Percentiles rank a stretch among this genome's conserved stretches.
phyloP scores from a whole-genome alignment of 768 basidiomycete species.

The Baorangia bicolor region DNA sequence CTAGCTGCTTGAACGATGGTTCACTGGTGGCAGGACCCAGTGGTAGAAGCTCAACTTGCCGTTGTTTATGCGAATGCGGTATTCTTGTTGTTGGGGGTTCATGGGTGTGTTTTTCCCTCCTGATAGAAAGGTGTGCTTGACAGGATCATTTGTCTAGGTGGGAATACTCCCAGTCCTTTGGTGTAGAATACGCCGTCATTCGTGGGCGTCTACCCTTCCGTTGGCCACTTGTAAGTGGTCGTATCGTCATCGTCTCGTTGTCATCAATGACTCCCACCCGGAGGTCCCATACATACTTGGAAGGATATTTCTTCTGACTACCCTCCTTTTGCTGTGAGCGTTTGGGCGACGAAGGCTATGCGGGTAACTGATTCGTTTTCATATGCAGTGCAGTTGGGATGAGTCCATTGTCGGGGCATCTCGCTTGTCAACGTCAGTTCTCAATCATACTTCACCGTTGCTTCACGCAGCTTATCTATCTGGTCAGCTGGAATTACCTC shows the following conservation, averaged over 20 bases:
- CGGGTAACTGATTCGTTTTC: neutral
- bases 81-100: constrained; percentile 18
- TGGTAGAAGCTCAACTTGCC: neutral
- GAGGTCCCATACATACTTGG: constrained; percentile 29
- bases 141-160: constrained; percentile 13
- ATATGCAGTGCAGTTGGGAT: constrained; percentile 2
- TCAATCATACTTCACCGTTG: neutral
- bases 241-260: neutral
- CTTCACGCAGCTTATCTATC: neutral
- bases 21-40: constrained; percentile 18
- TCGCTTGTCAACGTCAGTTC: constrained; percentile 22
- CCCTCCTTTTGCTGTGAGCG: constrained; percentile 18
- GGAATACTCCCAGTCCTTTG: constrained; percentile 21
- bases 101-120: constrained; percentile 10
- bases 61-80: neutral
- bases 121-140: neutral
- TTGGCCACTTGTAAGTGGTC: constrained; percentile 24
- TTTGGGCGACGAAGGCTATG: too few relatives aligned
- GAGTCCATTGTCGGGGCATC: neutral
- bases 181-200: constrained; percentile 24
- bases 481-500: neutral
- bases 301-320: constrained; percentile 11
- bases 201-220: constrained; percentile 20
- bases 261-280: neutral
- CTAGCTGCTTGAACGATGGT: constrained; percentile 10